These are phyloP conservation scores for Lichtheimia ornata DNA, from an alignment of 371 early-diverging fungal species.

Conservation along the genomic window DNA sequence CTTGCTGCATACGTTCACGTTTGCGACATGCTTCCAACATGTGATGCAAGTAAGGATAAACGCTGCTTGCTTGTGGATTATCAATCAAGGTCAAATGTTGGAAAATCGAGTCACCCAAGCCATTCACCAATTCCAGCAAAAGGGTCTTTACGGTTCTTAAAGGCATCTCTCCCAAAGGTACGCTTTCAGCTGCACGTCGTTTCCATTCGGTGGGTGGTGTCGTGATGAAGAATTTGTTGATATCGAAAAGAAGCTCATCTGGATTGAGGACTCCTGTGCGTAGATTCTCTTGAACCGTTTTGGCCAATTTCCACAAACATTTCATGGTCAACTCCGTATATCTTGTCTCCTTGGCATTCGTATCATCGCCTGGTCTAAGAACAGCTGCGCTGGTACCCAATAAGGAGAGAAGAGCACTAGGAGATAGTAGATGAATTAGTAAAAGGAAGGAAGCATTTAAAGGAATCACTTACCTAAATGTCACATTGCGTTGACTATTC, in stretches of 20 bases:
- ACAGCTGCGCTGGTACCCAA: slow-evolving; percentile 49
- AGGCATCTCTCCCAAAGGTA: slow-evolving; percentile 89
- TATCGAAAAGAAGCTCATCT: slow-evolving; percentile 67
- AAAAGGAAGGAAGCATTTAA: neutral
- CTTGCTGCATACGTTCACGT: slow-evolving; percentile 43
- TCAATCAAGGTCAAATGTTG: slow-evolving; percentile 66
- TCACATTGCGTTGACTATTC: slow-evolving; percentile 74
- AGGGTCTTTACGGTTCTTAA: slow-evolving; percentile 92
- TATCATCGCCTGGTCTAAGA: slow-evolving; percentile 53
- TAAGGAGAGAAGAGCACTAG: slow-evolving; percentile 60
- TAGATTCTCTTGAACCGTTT: slow-evolving; percentile 74
- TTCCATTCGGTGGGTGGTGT: slow-evolving; percentile 89
- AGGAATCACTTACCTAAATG: slow-evolving; percentile 56
- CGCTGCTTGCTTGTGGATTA: slow-evolving; percentile 62
- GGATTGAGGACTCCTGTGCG: slow-evolving; percentile 49
- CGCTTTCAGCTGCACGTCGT: slow-evolving; percentile 67
- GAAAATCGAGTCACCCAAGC: slow-evolving; percentile 64
- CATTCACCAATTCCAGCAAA: slow-evolving; percentile 73
- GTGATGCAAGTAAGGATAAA: slow-evolving; percentile 70
- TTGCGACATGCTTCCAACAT: slow-evolving; percentile 70
- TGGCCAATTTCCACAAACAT: slow-evolving; percentile 94
- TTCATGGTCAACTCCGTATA: slow-evolving; percentile 93
- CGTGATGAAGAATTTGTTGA: slow-evolving; percentile 80
- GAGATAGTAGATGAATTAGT: neutral
- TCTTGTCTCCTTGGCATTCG: slow-evolving; percentile 61